Base-by-base conservation (phyloP, 257 asterid genomes). In the Jaltomata sinuosa region DNA sequence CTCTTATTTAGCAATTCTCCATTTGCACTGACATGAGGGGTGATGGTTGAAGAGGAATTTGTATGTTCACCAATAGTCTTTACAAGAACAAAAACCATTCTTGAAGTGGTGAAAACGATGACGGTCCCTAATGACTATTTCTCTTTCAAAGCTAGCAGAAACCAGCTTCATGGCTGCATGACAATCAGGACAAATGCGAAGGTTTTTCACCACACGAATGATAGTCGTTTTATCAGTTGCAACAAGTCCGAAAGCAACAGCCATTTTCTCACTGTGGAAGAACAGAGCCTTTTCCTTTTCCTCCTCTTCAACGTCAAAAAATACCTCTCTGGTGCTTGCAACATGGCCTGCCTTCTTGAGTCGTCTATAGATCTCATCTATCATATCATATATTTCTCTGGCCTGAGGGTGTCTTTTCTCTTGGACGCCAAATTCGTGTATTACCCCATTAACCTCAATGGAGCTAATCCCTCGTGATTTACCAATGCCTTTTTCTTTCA, bases 221-320 rank as follows among this genome's bases (percentile, higher is more conserved):
- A 84, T 54, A 49, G 79, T 31, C 18, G 31, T 77, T 53, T 64
- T 79, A 79, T 62, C 79, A 31, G 84, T 59, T 27, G 84, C 86
- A 78, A 78, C 19, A 45, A 84, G 84, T 71, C 86, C 86, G 14
- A 57, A 84, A 55, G 86, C 86, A 84, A 84, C 86, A 61, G 86
- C 86, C 79, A 84, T 80, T 55, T 84, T 84, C 65, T 84, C 86
- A 42, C 86, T 84, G 19, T 84, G 86, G 68, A 57, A 78, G 54
- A 84, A 79, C 78, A 84, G 47, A 61, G 86, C 80, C 38, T 77
- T 84, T 54, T 84, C 86, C 59, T 84, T 84, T 45, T 84, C 86
- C 38, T 84, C 86, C 84, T 84, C 86, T 72, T 84, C 86, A 49
- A 84, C 86, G 9, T 84, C 86, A 36, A 84, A 84, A 78, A 57